A percentile compares a stretch with the other conserved stretches of the same genome.
Conservation (phyloP, 257 asterid genomes). For the Solanum arcanum region DNA sequence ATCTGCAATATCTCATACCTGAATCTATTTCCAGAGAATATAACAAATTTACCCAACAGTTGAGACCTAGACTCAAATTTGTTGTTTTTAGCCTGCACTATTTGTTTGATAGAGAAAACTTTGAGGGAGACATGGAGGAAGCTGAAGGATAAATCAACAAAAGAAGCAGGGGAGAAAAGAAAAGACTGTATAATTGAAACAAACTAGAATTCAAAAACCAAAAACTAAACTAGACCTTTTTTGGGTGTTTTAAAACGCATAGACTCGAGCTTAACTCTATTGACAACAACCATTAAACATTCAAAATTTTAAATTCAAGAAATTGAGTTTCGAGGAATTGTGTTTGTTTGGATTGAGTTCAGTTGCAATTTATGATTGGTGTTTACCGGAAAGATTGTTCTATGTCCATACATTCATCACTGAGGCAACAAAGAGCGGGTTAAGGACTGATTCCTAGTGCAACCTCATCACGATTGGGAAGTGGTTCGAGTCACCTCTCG, state of each 20-base stretch:
- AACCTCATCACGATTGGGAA: background rate
- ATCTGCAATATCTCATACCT: background rate
- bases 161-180: background rate
- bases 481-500: background rate
- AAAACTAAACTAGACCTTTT: background rate
- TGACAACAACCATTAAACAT: background rate
- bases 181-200: background rate
- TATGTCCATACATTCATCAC: background rate
- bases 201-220: background rate
- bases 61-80: background rate
- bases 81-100: background rate
- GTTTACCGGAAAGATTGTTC: background rate
- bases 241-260: background rate
- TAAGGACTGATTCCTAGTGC: background rate
- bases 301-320: background rate
- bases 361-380: background rate
- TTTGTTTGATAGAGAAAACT: background rate
- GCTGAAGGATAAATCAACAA: background rate
- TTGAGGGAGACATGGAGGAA: background rate
- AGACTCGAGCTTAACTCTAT: background rate
- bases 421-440: background rate
- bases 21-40: background rate
- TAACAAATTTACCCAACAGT: background rate
- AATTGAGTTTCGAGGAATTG: background rate
- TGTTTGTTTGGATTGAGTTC: background rate